Conservation (phyloP, 768 basidiomycete species). For the Rhodotorula toruloides region DNA sequence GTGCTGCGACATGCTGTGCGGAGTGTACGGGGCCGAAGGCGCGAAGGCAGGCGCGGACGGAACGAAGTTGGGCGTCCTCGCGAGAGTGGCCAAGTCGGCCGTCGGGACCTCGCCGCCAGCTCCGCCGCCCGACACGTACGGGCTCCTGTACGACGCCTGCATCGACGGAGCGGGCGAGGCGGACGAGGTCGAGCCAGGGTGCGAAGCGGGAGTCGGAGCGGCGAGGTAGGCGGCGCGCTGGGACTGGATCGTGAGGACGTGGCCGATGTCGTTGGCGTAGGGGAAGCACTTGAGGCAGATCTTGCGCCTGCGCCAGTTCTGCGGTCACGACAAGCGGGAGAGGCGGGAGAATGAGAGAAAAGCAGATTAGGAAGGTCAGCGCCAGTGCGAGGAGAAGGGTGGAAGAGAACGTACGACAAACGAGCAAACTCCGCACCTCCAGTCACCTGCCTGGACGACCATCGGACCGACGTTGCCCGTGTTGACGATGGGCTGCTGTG, state of each 20-base stretch:
- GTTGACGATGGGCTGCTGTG: constrained; percentile 29
- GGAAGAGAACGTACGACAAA: constrained; percentile 13
- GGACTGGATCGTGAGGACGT: constrained; percentile 34
- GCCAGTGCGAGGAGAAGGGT: background rate
- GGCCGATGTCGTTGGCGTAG: constrained; percentile 36
- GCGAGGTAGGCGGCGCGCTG: constrained; percentile 33
- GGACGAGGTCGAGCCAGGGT: background rate
- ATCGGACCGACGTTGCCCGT: constrained; percentile 33
- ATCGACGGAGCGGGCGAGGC: background rate
- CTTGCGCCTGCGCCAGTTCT: constrained; percentile 37
- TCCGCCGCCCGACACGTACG: background rate
- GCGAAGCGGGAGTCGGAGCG: background rate
- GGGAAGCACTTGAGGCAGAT: constrained; percentile 38
- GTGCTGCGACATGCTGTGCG: too few species aligned
- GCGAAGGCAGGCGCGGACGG: background rate
- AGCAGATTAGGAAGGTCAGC: background rate
- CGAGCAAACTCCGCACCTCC: constrained; percentile 27
- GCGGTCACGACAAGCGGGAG: background rate
- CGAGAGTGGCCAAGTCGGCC: background rate
- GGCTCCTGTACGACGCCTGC: background rate
- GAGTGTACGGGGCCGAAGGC: too few species aligned
- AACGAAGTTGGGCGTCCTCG: background rate
- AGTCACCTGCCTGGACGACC: constrained; percentile 35
- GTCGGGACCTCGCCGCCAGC: too few species aligned
- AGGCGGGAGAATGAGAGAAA: background rate